A percentile compares a stretch with the other conserved stretches of the same genome.
Conservation (phyloP, 129 eudicot species). For the Pulicaria dysenterica region DNA sequence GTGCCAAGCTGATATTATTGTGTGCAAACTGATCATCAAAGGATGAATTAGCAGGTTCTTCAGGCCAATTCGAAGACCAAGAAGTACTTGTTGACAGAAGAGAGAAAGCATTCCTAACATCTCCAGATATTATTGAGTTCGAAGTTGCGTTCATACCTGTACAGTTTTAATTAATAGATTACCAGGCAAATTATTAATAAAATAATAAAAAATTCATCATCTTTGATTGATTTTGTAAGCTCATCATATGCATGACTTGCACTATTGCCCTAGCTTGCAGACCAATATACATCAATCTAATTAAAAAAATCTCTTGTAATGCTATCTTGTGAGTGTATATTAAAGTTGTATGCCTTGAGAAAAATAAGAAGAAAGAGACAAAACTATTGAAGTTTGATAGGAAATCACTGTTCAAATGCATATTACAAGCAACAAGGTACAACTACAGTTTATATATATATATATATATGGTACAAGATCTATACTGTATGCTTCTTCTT, state of each 20-base stretch:
- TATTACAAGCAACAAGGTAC: neutral
- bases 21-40: conserved; percentile 40
- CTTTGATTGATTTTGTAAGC: neutral
- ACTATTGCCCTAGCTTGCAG: too few species aligned
- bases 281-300: too few species aligned
- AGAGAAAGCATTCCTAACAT: conserved; percentile 61
- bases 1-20: conserved; percentile 38
- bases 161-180: neutral
- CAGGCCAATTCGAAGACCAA: conserved; percentile 46
- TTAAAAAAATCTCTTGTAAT: too few species aligned
- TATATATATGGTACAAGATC: neutral
- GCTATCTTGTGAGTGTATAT: too few species aligned
- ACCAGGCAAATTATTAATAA: neutral
- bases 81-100: conserved; percentile 61
- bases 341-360: neutral
- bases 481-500: neutral
- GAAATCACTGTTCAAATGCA: neutral
- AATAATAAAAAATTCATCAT: neutral
- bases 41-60: conserved; percentile 33
- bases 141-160: conserved; percentile 40
- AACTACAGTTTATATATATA: neutral
- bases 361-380: neutral
- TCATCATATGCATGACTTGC: too few species aligned
- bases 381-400: neutral
- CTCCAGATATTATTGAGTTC: conserved; percentile 30